phyloP scores from a whole-genome alignment of 1,139 yeast species.

The Neolecta irregularis region DNA sequence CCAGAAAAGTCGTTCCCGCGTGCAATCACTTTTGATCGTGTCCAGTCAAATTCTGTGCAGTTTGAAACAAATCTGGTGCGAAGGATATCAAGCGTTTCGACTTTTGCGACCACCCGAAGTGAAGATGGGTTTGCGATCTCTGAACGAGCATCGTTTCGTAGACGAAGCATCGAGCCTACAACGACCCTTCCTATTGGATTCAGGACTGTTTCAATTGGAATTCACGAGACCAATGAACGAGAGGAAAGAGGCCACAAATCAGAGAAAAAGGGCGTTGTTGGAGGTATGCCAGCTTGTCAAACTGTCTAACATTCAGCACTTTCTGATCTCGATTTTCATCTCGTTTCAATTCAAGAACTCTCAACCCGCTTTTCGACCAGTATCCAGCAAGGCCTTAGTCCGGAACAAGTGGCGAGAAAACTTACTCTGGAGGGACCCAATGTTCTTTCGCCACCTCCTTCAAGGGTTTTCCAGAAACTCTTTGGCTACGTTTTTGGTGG shows the following conservation, averaged over 20 bases:
- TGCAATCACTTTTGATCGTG: too few species aligned
- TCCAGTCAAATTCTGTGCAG: too few species aligned
- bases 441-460: slow-evolving; percentile 29
- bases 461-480: slow-evolving; percentile 25
- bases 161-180: slow-evolving; percentile 9
- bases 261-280: not conserved
- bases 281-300: slow-evolving; percentile 4
- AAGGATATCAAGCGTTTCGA: not conserved
- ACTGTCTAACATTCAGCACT: slow-evolving; percentile 16
- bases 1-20: too few species aligned
- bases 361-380: slow-evolving; percentile 22
- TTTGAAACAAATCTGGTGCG: not conserved
- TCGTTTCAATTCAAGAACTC: slow-evolving; percentile 20
- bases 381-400: slow-evolving; percentile 22
- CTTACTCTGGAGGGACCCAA: slow-evolving; percentile 27
- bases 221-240: slow-evolving; percentile 10
- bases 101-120: not conserved
- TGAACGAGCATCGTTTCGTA: slow-evolving; percentile 2
- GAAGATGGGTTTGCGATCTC: slow-evolving; percentile 3
- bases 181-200: slow-evolving; percentile 11
- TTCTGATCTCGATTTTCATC: slow-evolving; percentile 23
- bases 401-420: slow-evolving; percentile 19
- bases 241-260: slow-evolving; percentile 1
- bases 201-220: slow-evolving; percentile 11
- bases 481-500: slow-evolving; percentile 37